Evolutionary conservation across 108 stramenopile species (phyloP), one percentile per base, ranked within the genome.

Genomic region (Skeletonema potamos): DNA sequence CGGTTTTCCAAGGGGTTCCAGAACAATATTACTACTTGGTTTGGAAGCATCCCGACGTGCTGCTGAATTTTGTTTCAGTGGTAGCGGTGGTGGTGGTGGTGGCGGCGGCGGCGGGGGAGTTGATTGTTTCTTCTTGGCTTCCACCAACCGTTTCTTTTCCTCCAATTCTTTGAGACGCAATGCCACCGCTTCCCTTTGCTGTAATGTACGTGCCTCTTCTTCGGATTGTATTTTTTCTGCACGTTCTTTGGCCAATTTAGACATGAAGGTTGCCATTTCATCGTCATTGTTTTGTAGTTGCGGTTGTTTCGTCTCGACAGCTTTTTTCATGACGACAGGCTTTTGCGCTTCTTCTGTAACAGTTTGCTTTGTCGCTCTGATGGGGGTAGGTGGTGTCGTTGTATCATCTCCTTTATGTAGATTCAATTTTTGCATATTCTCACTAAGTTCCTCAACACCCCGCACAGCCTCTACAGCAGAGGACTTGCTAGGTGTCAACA

Each of bases 141-240:
- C 26, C 55, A 9, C 48, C 56, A 66, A 13, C 56, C 24, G 32
- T 81, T 76, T 82, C 58, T 86, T 88, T n/a, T 79, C 65, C 33
- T 92, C 91, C 36, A 91, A 65, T 46, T 88, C 92, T 13, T 69
- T 66, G 17, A 91, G 63, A 56, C 87, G 82, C 65, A 77, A 74
- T 27, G 55, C 73, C 0, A 83, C 89, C 26, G 75, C 61, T 41
- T 85, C 82, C 24, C 77, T 79, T 61, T 84, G 87, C 54, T 72
- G 76, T 8, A 26, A 30, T 36, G 76, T 70, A 51, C 89, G 73
- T 43, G 69, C 75, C 64, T 82, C 85, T 64, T 86, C 89, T 65
- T 89, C 89, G 5, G 68, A 51, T 28, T 79, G 81, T 22, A 72
- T 34, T 54, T 73, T 68, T 72, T 85, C 83, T n/a, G 89, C 85